phyloP scores from a whole-genome alignment of 257 asterid genomes.

The Solanum etuberosum region DNA sequence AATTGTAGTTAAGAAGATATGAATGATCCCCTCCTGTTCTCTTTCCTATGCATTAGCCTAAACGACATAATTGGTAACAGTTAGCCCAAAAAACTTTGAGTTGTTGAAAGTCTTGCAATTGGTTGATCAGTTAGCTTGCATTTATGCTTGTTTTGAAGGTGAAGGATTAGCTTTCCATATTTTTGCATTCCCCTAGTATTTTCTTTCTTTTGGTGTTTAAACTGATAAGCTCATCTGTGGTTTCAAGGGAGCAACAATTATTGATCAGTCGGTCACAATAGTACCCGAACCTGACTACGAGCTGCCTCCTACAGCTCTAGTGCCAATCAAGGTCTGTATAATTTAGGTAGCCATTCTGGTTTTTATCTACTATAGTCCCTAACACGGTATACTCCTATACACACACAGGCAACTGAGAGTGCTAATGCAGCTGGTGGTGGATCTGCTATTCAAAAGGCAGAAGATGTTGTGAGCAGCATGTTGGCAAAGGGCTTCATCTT shows the following conservation, averaged over 20 bases:
- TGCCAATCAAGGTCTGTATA: constrained; percentile 22
- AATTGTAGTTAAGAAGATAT: neutral
- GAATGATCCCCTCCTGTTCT: neutral
- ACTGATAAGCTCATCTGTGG: neutral
- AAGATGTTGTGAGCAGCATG: constrained; percentile 58
- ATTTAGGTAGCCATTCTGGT: neutral
- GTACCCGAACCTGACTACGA: constrained; percentile 31
- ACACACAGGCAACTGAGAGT: constrained; percentile 29
- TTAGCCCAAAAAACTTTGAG: neutral
- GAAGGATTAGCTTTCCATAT: neutral
- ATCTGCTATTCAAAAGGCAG: constrained; percentile 48
- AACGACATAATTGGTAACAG: neutral
- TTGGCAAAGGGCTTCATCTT: constrained; percentile 55
- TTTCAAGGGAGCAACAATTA: constrained; percentile 55
- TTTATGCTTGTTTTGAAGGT: neutral
- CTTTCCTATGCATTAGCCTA: neutral
- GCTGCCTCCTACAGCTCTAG: constrained; percentile 27
- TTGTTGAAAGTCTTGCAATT: neutral
- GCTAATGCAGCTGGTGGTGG: constrained; percentile 12
- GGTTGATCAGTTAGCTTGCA: neutral
- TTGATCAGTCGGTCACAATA: constrained; percentile 47
- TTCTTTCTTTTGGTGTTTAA: neutral
- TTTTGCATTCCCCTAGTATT: neutral
- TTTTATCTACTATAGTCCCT: neutral
- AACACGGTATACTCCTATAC: neutral